These are phyloP conservation scores for Solanum hybrid DNA, from an alignment of 305 asterid species.

Conservation along the genomic window DNA sequence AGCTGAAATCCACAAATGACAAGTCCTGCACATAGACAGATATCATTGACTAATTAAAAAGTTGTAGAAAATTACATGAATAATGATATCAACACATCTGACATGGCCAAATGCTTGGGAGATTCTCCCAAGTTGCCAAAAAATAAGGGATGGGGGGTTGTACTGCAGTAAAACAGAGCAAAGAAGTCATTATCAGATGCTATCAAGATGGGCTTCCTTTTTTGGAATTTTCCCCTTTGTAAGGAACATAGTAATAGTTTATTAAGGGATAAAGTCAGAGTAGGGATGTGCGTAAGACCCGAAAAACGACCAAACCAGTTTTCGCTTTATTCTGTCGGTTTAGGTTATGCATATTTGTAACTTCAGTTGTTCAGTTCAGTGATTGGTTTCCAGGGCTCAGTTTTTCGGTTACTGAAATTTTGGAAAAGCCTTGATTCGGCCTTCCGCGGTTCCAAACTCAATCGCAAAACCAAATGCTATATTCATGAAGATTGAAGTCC, in stretches of 20 bases:
- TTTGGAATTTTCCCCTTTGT: neutral
- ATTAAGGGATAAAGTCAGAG: neutral
- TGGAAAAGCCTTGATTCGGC: neutral
- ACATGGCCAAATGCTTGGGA: neutral
- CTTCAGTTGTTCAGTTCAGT: neutral
- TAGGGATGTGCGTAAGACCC: neutral
- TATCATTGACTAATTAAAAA: neutral
- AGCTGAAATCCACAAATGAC: slow-evolving; percentile 88
- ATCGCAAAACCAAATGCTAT: neutral
- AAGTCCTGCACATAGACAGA: slow-evolving; percentile 51
- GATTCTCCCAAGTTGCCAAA: neutral
- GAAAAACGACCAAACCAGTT: neutral
- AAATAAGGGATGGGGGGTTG: neutral
- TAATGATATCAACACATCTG: neutral
- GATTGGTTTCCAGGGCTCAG: neutral
- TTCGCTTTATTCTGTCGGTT: neutral
- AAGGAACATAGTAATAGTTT: neutral
- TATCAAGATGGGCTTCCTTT: neutral
- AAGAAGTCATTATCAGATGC: neutral
- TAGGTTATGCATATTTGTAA: neutral
- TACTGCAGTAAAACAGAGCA: neutral
- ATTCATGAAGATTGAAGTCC: neutral
- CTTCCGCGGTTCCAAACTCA: neutral
- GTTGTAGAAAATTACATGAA: neutral
- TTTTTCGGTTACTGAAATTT: neutral